Conservation (phyloP, 2,329 filamentous ascomycete genomes). For the Magnaporthiopsis incrustans region DNA sequence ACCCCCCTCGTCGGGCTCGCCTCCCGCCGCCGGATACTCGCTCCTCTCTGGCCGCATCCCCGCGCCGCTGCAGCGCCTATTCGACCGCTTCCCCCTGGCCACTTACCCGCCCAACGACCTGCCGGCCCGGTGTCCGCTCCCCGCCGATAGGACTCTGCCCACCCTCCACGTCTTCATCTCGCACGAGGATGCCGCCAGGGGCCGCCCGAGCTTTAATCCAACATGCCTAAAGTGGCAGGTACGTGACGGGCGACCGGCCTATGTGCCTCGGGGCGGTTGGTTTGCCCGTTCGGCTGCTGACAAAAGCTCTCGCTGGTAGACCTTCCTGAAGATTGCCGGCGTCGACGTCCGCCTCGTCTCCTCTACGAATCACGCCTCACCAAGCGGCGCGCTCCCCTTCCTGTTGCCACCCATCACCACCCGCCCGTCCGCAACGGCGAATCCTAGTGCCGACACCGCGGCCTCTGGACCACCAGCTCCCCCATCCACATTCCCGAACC, state of each 20-base stretch:
- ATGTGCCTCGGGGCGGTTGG: not conserved
- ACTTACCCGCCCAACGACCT: conserved; percentile 70
- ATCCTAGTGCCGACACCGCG: conserved; percentile 8
- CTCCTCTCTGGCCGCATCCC: conserved; percentile 48
- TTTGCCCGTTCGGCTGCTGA: not conserved
- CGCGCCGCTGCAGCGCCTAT: conserved; percentile 68
- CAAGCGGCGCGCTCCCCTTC: conserved; percentile 81
- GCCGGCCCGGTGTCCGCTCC: conserved; percentile 48
- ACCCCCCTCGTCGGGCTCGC: not conserved
- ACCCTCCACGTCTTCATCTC: conserved; percentile 72
- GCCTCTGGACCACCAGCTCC: not conserved
- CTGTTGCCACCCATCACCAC: conserved; percentile 50
- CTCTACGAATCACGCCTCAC: conserved; percentile 90
- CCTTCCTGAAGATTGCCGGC: conserved; percentile 70
- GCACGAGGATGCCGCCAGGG: conserved; percentile 49
- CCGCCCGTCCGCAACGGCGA: conserved; percentile 21
- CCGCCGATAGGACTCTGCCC: conserved; percentile 28
- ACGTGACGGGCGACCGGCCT: conserved; percentile 18
- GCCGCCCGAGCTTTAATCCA: conserved; percentile 78
- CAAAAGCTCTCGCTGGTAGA: conserved; percentile 37
- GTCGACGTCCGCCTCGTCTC: conserved; percentile 59
- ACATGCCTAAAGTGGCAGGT: conserved; percentile 96
- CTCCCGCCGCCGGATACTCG: conserved; percentile 24
- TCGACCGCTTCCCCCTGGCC: conserved; percentile 73
- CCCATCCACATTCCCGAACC: conserved; percentile 7